Evolutionary conservation across 169 alveolate species (phyloP).

Genomic region (Plasmodium gallinaceum): DNA sequence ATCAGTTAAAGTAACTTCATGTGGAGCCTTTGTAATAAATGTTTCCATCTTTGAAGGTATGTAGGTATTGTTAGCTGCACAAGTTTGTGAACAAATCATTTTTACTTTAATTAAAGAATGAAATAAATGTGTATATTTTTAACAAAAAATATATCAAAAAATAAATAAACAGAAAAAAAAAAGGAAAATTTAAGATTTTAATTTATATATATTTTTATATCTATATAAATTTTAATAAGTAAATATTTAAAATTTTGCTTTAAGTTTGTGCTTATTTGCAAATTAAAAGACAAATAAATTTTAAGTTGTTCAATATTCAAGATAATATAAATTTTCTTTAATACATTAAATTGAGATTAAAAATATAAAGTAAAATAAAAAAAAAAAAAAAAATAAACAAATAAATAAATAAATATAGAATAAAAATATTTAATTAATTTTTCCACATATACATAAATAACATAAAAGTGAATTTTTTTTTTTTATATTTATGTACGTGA

Average conservation of each 20-base stretch:
- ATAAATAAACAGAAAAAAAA: conserved; percentile 5
- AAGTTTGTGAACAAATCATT: conserved; percentile 53
- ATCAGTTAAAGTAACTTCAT: conserved; percentile 60
- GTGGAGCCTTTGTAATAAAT: conserved; percentile 69
- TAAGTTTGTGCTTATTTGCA: conserved; percentile 17
- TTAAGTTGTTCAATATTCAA: neutral
- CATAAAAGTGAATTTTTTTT: conserved; percentile 5
- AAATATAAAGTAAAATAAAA: conserved; percentile 23
- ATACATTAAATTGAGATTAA: conserved; percentile 18
- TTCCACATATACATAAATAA: neutral
- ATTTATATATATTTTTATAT: conserved; percentile 7
- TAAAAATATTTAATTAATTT: conserved; percentile 11
- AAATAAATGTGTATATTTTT: neutral
- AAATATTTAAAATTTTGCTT: conserved; percentile 1
- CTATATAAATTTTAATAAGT: conserved; percentile 19
- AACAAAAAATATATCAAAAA: neutral
- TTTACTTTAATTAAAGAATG: conserved; percentile 4
- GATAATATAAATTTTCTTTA: conserved; percentile 11
- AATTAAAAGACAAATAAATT: conserved; percentile 33
- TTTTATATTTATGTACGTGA: conserved; percentile 42
- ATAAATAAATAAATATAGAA: conserved; percentile 28
- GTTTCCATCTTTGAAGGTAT: conserved; percentile 38
- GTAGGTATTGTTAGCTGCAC: conserved; percentile 37
- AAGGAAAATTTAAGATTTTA: conserved; percentile 16
- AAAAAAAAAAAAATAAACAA: conserved; percentile 31